Percentiles rank a stretch among this genome's conserved stretches.
Conservation (phyloP, 2,329 filamentous ascomycete species). For the Colletotrichum tamarilloi region DNA sequence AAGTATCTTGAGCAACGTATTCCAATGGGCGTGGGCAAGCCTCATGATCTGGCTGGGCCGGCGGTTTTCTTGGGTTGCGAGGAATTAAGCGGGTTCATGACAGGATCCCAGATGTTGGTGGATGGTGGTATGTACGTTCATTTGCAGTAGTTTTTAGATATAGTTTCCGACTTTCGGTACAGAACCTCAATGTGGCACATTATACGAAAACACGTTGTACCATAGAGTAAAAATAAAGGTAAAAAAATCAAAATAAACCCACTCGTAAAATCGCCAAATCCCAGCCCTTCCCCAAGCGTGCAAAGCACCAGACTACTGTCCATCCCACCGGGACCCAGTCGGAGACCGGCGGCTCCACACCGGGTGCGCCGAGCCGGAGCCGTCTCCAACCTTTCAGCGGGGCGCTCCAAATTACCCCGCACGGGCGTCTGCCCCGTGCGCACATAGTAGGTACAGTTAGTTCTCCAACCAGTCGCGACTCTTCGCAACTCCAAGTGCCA, state of each 20-base stretch:
- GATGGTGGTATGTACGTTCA: constrained; percentile 82
- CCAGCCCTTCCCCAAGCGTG: too few relatives aligned
- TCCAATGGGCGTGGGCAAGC: constrained; percentile 70
- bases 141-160: constrained; percentile 61
- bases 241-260: too few relatives aligned
- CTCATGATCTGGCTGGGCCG: constrained; percentile 74
- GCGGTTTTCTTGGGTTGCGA: constrained; percentile 78
- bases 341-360: neutral
- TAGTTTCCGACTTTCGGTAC: too few relatives aligned
- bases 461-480: neutral
- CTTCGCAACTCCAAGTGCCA: too few relatives aligned
- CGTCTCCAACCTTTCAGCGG: neutral
- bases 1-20: constrained; percentile 75
- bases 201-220: neutral
- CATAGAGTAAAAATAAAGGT: neutral
- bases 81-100: constrained; percentile 73
- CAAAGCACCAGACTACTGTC: neutral
- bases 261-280: too few relatives aligned
- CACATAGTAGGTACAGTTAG: too few relatives aligned
- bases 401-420: neutral
- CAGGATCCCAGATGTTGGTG: constrained; percentile 76
- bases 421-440: neutral
- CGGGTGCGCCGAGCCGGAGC: neutral
- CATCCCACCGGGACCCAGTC: neutral
- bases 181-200: too few relatives aligned